Evolutionary conservation across 2,329 filamentous ascomycete species (phyloP).

Genomic region (Colletotrichum musae): DNA sequence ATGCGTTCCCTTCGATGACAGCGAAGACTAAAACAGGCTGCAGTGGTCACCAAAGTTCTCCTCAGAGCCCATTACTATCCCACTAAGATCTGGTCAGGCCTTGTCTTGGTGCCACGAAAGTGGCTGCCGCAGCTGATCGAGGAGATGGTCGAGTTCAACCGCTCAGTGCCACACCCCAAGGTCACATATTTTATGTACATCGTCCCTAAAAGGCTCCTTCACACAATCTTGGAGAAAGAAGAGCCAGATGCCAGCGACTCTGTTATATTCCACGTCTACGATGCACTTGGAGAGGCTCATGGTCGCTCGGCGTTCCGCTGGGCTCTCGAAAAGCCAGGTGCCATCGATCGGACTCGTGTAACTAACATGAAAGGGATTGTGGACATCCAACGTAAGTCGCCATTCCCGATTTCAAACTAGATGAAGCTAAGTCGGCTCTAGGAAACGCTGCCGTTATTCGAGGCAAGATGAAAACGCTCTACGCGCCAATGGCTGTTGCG

Average conservation of each 20-base stretch:
- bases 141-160: constrained; percentile 19
- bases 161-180: constrained; percentile 21
- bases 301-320: constrained; percentile 14
- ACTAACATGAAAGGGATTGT: constrained; percentile 33
- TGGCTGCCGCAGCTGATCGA: constrained; percentile 16
- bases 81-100: constrained; percentile 28
- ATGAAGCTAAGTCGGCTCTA: background rate
- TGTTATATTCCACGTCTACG: constrained; percentile 27
- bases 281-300: constrained; percentile 25
- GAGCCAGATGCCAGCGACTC: constrained; percentile 14
- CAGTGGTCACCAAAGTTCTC: constrained; percentile 28
- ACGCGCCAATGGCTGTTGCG: constrained; percentile 28
- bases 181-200: constrained; percentile 33
- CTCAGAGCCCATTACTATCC: constrained; percentile 29
- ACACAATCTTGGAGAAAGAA: constrained; percentile 11
- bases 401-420: too few species aligned
- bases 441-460: constrained; percentile 18
- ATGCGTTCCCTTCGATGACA: background rate
- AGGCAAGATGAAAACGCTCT: constrained; percentile 32
- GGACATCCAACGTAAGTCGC: constrained; percentile 18
- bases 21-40: background rate
- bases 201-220: constrained; percentile 16
- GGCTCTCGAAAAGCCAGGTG: constrained; percentile 24
- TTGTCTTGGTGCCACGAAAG: constrained; percentile 14
- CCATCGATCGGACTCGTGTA: constrained; percentile 22